These are phyloP conservation scores for Nannizziopsis barbatae DNA, from an alignment of 2,329 filamentous ascomycete species.

Conservation along the genomic window DNA sequence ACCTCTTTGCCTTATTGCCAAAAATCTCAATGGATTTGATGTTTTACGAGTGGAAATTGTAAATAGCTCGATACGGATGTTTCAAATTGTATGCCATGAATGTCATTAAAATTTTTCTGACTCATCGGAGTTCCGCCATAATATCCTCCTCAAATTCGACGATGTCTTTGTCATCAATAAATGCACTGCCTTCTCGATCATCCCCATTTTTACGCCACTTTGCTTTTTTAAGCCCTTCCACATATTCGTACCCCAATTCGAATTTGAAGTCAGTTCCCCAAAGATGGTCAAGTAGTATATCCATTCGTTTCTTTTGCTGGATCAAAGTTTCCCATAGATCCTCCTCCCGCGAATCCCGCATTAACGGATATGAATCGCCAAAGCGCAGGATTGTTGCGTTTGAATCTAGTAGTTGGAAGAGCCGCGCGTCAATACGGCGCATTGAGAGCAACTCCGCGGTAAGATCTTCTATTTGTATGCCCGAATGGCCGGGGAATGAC, in stretches of 20 bases:
- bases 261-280: conserved; percentile 46
- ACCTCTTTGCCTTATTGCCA: neutral
- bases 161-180: conserved; percentile 14
- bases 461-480: conserved; percentile 25
- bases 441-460: conserved; percentile 39
- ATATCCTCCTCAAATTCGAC: conserved; percentile 32
- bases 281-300: conserved; percentile 41
- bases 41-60: neutral
- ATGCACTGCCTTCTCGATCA: conserved; percentile 14
- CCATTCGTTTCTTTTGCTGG: conserved; percentile 41
- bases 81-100: neutral
- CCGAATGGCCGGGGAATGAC: conserved; percentile 20
- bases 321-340: conserved; percentile 26
- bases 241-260: conserved; percentile 48
- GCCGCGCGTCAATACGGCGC: conserved; percentile 41
- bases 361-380: conserved; percentile 24
- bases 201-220: conserved; percentile 28
- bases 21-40: neutral
- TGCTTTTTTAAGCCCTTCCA: conserved; percentile 42
- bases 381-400: conserved; percentile 45
- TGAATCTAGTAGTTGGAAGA: conserved; percentile 35
- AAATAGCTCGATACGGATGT: neutral
- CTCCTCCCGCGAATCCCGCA: conserved; percentile 1
- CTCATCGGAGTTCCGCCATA: conserved; percentile 23
- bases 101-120: no score